These are phyloP conservation scores for Sphagnurus paluster DNA, from an alignment of 1,284 basidiomycete genomes.

Conservation along the genomic window DNA sequence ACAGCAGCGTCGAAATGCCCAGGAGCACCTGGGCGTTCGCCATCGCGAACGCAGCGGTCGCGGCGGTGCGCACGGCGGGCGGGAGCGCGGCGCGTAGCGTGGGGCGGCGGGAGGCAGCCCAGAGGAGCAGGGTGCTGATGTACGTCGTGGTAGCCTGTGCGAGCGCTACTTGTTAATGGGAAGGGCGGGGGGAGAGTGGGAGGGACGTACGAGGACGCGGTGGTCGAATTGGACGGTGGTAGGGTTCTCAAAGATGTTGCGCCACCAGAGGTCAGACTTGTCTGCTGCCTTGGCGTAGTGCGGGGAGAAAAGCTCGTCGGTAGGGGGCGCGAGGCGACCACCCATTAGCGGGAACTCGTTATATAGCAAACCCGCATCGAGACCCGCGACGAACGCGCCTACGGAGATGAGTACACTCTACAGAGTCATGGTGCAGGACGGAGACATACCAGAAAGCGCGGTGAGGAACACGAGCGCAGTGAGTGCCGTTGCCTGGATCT, in stretches of 20 bases:
- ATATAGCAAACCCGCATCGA: constrained; percentile 95
- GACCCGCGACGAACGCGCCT: constrained; percentile 97
- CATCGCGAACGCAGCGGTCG: constrained; percentile 75
- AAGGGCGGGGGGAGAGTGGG: not conserved
- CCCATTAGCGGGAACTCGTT: constrained; percentile 99
- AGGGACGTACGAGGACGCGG: constrained; percentile 73
- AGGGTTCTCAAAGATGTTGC: constrained; percentile 96
- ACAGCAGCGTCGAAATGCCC: constrained; percentile 90
- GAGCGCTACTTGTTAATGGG: not conserved
- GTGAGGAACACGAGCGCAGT: constrained; percentile 86
- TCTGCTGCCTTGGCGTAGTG: constrained; percentile 73
- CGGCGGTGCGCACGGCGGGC: constrained; percentile 60
- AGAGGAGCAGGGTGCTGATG: constrained; percentile 66
- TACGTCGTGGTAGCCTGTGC: constrained; percentile 83
- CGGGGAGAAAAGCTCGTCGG: constrained; percentile 79
- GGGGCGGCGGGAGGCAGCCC: constrained; percentile 52
- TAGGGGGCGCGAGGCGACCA: constrained; percentile 80
- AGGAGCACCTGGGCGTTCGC: constrained; percentile 87
- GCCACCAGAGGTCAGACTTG: constrained; percentile 81
- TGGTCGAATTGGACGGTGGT: constrained; percentile 98
- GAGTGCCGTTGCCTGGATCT: constrained; percentile 58
- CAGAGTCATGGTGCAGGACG: too few species aligned
- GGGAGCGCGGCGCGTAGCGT: constrained; percentile 66
- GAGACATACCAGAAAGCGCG: constrained; percentile 77
- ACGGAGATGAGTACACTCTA: too few species aligned